Evolutionary conservation across 225 moss, liverwort and hornwort genomes (phyloP).

Genomic region (Bryum argenteum): DNA sequence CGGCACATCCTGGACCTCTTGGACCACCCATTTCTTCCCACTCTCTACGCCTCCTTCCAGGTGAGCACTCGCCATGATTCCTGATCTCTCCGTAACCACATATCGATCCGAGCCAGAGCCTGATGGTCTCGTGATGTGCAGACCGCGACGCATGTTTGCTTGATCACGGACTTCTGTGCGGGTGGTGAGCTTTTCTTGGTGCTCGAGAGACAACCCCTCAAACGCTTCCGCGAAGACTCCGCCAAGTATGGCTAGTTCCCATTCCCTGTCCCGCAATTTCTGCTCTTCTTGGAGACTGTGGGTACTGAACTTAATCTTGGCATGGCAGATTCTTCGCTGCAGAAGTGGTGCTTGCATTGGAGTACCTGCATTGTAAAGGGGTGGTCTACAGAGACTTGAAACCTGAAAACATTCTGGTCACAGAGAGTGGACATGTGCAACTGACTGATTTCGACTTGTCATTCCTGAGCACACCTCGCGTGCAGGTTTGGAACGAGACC

Average conservation of each 20-base stretch:
- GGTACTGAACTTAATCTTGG: neutral
- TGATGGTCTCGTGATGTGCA: slow-evolving; percentile 38
- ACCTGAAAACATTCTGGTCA: slow-evolving; percentile 86
- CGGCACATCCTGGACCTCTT: slow-evolving; percentile 84
- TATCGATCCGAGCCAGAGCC: slow-evolving; percentile 8
- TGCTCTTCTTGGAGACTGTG: slow-evolving; percentile 4
- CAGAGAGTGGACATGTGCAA: slow-evolving; percentile 77
- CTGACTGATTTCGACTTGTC: slow-evolving; percentile 95
- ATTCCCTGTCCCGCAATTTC: neutral
- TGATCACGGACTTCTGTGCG: slow-evolving; percentile 94
- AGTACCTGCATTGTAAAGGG: slow-evolving; percentile 94
- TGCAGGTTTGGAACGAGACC: slow-evolving; percentile 32
- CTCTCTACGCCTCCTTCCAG: slow-evolving; percentile 92
- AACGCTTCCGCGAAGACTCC: slow-evolving; percentile 71
- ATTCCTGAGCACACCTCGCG: slow-evolving; percentile 59
- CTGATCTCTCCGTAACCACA: neutral
- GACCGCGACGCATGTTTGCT: slow-evolving; percentile 93
- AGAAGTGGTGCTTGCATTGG: slow-evolving; percentile 89
- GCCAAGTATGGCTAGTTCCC: slow-evolving; percentile 51
- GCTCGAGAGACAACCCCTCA: slow-evolving; percentile 79
- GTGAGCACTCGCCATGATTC: slow-evolving; percentile 25
- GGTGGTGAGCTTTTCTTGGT: slow-evolving; percentile 94
- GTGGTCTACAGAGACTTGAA: slow-evolving; percentile 95
- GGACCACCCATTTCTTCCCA: slow-evolving; percentile 97
- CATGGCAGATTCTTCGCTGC: slow-evolving; percentile 81